These are phyloP conservation scores for Sugiyamaella grinbergsii DNA, from an alignment of 1,139 yeast species.

Conservation along the genomic window DNA sequence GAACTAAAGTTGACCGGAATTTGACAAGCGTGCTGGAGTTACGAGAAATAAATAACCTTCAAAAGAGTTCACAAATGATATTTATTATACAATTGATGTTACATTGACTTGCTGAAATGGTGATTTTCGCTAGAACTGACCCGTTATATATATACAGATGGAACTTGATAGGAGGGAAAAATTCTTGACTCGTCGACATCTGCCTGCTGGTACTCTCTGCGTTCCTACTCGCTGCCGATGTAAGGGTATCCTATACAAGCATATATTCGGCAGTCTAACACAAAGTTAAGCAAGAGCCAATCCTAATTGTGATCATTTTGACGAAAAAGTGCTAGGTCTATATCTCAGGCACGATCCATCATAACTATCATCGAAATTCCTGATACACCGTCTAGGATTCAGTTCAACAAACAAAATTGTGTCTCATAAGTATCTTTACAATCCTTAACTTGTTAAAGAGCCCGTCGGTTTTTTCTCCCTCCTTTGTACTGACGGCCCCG, in stretches of 20 bases:
- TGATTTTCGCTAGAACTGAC: too few species aligned
- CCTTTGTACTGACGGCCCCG: too few species aligned
- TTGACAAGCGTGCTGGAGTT: slow-evolving; percentile 35
- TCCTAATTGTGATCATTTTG: neutral
- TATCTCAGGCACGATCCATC: neutral
- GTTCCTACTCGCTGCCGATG: neutral
- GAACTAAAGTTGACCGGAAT: slow-evolving; percentile 27
- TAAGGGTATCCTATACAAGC: slow-evolving; percentile 1
- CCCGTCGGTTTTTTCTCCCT: neutral
- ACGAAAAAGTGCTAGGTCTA: neutral
- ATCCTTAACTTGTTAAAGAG: neutral
- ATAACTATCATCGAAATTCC: too few species aligned
- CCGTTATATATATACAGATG: too few species aligned
- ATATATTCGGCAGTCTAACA: neutral
- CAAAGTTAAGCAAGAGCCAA: neutral
- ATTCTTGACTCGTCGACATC: too few species aligned
- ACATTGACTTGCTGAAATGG: too few species aligned
- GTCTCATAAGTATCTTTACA: too few species aligned
- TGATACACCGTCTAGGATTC: too few species aligned
- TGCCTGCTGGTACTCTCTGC: too few species aligned
- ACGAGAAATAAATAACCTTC: neutral
- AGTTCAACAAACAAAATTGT: too few species aligned
- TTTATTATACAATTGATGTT: slow-evolving; percentile 3
- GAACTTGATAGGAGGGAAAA: too few species aligned
- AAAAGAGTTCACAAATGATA: neutral